phyloP scores from a whole-genome alignment of 768 basidiomycete genomes.

The Vararia minispora region DNA sequence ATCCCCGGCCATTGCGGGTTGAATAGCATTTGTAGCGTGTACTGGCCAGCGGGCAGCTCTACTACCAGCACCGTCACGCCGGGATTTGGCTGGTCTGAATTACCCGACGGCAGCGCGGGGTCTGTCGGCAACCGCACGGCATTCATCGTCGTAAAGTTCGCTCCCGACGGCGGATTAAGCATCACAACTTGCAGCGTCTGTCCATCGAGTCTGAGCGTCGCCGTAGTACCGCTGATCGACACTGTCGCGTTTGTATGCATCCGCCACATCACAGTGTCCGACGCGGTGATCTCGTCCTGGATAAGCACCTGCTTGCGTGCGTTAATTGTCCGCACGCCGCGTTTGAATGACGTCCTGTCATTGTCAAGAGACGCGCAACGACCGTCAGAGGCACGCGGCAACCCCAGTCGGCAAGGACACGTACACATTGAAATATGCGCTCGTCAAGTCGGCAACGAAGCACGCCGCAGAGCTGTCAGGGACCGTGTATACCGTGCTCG shows the following conservation, averaged over 20 bases:
- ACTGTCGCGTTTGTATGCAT: slow-evolving; percentile 95
- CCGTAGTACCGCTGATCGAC: slow-evolving; percentile 43
- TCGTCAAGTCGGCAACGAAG: slow-evolving; percentile 68
- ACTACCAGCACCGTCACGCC: slow-evolving; percentile 76
- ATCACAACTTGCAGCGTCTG: slow-evolving; percentile 58
- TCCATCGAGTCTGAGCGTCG: slow-evolving; percentile 63
- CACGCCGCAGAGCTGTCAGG: slow-evolving; percentile 65
- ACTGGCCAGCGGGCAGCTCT: slow-evolving; percentile 50
- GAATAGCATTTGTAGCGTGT: slow-evolving; percentile 78
- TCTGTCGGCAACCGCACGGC: slow-evolving; percentile 52
- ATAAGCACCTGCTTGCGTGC: slow-evolving; percentile 78
- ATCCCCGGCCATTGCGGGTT: slow-evolving; percentile 86
- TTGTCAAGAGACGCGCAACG: slow-evolving; percentile 11
- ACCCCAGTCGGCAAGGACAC: slow-evolving; percentile 19
- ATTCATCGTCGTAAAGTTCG: slow-evolving; percentile 41
- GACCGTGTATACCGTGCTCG: slow-evolving; percentile 66
- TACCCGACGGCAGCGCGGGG: slow-evolving; percentile 45
- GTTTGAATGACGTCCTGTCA: slow-evolving; percentile 58
- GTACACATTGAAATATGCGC: slow-evolving; percentile 67
- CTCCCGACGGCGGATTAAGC: slow-evolving; percentile 55
- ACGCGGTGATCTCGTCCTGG: slow-evolving; percentile 78
- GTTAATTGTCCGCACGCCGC: slow-evolving; percentile 81
- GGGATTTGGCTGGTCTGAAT: slow-evolving; percentile 62
- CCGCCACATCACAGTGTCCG: slow-evolving; percentile 66
- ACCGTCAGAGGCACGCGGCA: neutral